Evolutionary conservation across 495 filamentous ascomycete species (phyloP).

Genomic region (Neurospora sp.): DNA sequence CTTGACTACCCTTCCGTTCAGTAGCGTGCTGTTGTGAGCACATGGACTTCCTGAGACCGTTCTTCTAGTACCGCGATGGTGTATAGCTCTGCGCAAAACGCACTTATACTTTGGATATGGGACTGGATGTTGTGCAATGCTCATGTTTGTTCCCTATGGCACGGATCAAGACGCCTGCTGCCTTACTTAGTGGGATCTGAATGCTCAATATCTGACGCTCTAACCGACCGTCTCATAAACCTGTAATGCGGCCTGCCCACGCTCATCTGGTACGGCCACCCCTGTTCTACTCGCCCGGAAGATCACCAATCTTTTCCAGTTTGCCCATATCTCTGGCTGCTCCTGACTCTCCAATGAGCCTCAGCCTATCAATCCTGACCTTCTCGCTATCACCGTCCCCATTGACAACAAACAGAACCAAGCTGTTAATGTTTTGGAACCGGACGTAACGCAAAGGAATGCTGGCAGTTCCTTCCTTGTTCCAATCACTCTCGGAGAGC

Average conservation of each 20-base stretch:
- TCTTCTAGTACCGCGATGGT: too few relatives aligned
- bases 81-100: background rate
- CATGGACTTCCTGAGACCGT: background rate
- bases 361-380: constrained; percentile 72
- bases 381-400: constrained; percentile 78
- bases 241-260: too few relatives aligned
- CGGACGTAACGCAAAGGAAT: constrained; percentile 85
- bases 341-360: constrained; percentile 83
- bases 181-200: background rate
- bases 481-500: constrained; percentile 72
- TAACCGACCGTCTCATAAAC: too few relatives aligned
- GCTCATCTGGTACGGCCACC: too few relatives aligned
- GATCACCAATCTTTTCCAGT: constrained; percentile 88
- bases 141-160: background rate
- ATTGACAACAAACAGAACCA: constrained; percentile 84
- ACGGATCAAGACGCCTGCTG: background rate
- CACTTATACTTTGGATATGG: background rate
- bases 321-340: constrained; percentile 90
- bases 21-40: background rate
- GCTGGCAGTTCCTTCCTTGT: constrained; percentile 77
- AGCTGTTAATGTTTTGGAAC: constrained; percentile 81
- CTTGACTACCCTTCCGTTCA: background rate
- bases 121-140: background rate
- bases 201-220: background rate
- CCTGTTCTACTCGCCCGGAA: constrained; percentile 45